Evolutionary conservation across 176 grass and related monocot species (phyloP).

Genomic region (Themeda triandra): DNA sequence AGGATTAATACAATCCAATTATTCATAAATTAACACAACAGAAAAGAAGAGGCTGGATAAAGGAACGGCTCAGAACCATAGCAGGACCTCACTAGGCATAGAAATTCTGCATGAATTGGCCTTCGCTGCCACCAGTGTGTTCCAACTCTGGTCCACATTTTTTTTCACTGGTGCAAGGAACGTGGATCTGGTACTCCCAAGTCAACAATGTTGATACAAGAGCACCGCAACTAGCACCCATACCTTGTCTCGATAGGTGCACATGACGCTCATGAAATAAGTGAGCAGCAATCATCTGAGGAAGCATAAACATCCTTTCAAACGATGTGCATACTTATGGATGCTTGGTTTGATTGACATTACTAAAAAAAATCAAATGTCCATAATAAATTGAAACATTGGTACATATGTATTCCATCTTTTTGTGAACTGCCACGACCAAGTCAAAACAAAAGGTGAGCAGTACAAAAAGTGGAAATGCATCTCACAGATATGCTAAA

Average conservation of each 20-base stretch:
- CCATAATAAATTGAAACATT: slow-evolving; percentile 36
- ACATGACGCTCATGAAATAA: slow-evolving; percentile 24
- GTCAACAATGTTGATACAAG: slow-evolving; percentile 36
- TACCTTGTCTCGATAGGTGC: slow-evolving; percentile 14
- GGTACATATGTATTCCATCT: slow-evolving; percentile 45
- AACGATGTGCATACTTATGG: slow-evolving; percentile 27
- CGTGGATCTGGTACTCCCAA: slow-evolving; percentile 30
- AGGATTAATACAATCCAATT: slow-evolving; percentile 54
- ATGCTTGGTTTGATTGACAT: slow-evolving; percentile 28
- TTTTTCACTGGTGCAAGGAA: slow-evolving; percentile 25
- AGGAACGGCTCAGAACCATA: slow-evolving; percentile 14
- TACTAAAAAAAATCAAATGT: slow-evolving; percentile 43
- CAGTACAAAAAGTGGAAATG: slow-evolving; percentile 45
- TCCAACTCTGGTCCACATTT: not conserved
- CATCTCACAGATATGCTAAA: slow-evolving; percentile 45
- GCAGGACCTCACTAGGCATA: slow-evolving; percentile 14
- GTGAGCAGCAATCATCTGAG: slow-evolving; percentile 45
- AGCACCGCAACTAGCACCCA: not conserved
- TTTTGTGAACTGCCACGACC: slow-evolving; percentile 53
- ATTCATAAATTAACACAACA: slow-evolving; percentile 39
- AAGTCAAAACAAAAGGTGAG: slow-evolving; percentile 50
- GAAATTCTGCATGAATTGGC: slow-evolving; percentile 11
- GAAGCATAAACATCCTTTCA: slow-evolving; percentile 50
- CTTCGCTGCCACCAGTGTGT: slow-evolving; percentile 15
- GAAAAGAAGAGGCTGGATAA: slow-evolving; percentile 2